phyloP scores from a whole-genome alignment of 805 yeast species.

The Wickerhamiella shivajii region DNA sequence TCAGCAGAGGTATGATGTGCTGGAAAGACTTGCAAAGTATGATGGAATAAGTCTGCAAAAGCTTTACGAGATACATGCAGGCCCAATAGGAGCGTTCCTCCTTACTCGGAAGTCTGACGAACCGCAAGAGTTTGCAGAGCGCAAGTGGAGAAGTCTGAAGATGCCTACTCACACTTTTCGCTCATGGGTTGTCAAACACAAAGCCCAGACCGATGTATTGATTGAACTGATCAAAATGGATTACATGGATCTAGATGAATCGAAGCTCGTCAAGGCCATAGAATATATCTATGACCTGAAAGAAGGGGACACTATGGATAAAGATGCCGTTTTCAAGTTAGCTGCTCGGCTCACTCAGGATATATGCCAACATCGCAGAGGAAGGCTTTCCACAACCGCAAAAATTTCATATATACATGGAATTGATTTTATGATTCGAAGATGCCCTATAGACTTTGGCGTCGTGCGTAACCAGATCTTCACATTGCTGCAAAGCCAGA shows the following conservation, averaged over 20 bases:
- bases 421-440: conserved; percentile 46
- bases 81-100: conserved; percentile 4
- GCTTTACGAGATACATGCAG: conserved; percentile 3
- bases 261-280: neutral
- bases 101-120: neutral
- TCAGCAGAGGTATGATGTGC: conserved; percentile 45
- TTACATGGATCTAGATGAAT: neutral
- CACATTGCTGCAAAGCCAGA: conserved; percentile 68
- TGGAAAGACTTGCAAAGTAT: conserved; percentile 45
- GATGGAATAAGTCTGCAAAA: neutral
- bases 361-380: conserved; percentile 50
- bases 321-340: conserved; percentile 19
- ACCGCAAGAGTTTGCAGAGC: conserved; percentile 4
- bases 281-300: neutral
- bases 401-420: conserved; percentile 62
- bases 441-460: conserved; percentile 39
- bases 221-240: conserved; percentile 28
- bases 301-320: neutral
- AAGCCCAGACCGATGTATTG: conserved; percentile 26
- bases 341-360: conserved; percentile 60
- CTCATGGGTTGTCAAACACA: conserved; percentile 35
- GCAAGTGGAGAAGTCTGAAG: neutral
- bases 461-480: conserved; percentile 73
- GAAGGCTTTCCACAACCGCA: conserved; percentile 56
- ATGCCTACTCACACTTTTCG: no score